phyloP scores from a whole-genome alignment of 257 asterid species.

The Primulina huaijiensis region DNA sequence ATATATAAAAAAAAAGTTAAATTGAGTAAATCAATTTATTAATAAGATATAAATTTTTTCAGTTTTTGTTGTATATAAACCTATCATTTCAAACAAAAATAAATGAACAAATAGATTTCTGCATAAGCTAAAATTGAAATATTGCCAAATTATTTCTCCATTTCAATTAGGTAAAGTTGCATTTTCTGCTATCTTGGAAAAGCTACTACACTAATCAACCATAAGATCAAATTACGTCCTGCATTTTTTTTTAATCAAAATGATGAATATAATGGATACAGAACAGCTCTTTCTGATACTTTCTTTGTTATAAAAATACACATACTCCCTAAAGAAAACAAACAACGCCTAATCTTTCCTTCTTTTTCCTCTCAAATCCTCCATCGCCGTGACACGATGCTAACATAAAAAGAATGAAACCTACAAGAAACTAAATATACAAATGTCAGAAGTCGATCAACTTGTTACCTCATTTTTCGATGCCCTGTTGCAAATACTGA shows the following conservation, averaged over 20 bases:
- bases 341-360: background rate
- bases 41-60: too few relatives aligned
- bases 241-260: background rate
- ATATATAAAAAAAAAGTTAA: too few relatives aligned
- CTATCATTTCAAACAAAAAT: too few relatives aligned
- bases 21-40: too few relatives aligned
- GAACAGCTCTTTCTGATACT: background rate
- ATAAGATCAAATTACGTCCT: background rate
- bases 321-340: background rate
- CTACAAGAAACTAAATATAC: slow-evolving; percentile 30
- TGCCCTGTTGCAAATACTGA: slow-evolving; percentile 96
- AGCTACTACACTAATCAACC: background rate
- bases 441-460: background rate
- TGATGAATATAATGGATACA: background rate
- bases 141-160: background rate
- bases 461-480: slow-evolving; percentile 61
- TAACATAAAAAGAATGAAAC: slow-evolving; percentile 13
- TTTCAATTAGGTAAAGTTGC: too few relatives aligned
- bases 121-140: background rate
- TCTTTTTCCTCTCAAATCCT: background rate
- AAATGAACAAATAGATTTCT: too few relatives aligned
- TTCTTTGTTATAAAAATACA: background rate
- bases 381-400: background rate
- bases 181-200: background rate
- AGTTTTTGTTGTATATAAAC: too few relatives aligned